These are phyloP conservation scores for Saccharomyces hybrid DNA, from an alignment of 1,139 yeast genomes.

Conservation along the genomic window DNA sequence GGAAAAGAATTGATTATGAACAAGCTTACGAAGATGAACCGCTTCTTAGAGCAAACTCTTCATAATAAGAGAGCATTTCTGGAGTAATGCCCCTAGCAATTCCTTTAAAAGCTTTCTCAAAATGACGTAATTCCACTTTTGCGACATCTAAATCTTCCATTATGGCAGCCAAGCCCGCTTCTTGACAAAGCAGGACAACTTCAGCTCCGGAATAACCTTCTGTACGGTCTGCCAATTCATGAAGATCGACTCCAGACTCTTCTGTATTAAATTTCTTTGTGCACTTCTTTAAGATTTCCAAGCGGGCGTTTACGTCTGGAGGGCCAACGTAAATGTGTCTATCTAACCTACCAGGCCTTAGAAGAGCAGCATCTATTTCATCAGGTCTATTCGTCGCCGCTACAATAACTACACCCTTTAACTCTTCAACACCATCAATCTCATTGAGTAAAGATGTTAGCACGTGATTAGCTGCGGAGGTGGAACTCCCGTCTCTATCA, in stretches of 20 bases:
- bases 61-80: conserved; percentile 75
- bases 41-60: conserved; percentile 46
- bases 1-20: not conserved
- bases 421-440: conserved; percentile 92
- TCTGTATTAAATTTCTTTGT: conserved; percentile 47
- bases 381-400: conserved; percentile 97
- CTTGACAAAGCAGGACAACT: conserved; percentile 84
- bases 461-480: conserved; percentile 77
- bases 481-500: conserved; percentile 57
- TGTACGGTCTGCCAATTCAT: conserved; percentile 51
- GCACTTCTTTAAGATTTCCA: conserved; percentile 65
- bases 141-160: conserved; percentile 61
- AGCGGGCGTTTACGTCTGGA: conserved; percentile 73
- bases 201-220: conserved; percentile 98
- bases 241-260: conserved; percentile 41
- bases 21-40: conserved; percentile 15
- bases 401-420: conserved; percentile 84
- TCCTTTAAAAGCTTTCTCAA: conserved; percentile 58
- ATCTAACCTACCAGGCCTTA: conserved; percentile 92
- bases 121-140: conserved; percentile 55
- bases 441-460: conserved; percentile 84
- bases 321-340: conserved; percentile 89
- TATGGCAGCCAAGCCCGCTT: conserved; percentile 88
- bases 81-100: conserved; percentile 72
- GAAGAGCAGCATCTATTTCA: conserved; percentile 80